A percentile compares a stretch with the other conserved stretches of the same genome.
Conservation (phyloP, 495 filamentous ascomycete genomes). For the Entonaema liquescens region DNA sequence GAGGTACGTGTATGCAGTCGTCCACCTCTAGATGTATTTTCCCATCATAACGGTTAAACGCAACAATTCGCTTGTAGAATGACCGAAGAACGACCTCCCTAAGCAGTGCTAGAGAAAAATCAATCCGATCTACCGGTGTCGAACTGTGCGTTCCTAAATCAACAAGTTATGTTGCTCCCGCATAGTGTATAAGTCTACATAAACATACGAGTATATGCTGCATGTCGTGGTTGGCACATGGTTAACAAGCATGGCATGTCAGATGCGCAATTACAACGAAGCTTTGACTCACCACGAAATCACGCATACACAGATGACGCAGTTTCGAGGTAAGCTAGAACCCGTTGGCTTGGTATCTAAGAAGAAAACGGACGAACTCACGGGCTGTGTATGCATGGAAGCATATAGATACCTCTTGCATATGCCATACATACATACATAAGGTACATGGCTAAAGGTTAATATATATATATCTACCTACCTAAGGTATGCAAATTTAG, state of each 20-base stretch:
- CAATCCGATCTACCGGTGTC: too few species aligned
- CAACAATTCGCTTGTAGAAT: neutral
- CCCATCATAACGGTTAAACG: conserved; percentile 25
- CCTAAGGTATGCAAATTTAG: neutral
- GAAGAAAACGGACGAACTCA: conserved; percentile 2
- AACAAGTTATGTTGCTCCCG: neutral
- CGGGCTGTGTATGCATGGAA: conserved; percentile 1
- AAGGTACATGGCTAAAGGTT: too few species aligned
- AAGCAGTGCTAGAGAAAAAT: too few species aligned
- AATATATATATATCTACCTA: neutral
- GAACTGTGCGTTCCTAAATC: too few species aligned
- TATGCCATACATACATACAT: too few species aligned
- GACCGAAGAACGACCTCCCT: neutral
- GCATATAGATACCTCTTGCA: neutral
- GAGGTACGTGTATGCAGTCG: conserved; percentile 21
- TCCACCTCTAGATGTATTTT: neutral
- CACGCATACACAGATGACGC: conserved; percentile 30
- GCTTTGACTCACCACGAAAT: conserved; percentile 25
- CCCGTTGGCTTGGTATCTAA: conserved; percentile 6
- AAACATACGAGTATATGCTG: conserved; percentile 2
- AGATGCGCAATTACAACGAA: conserved; percentile 11
- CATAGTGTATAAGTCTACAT: neutral
- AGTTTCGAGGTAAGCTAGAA: conserved; percentile 8
- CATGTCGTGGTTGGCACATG: conserved; percentile 8
- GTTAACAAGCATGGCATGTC: conserved; percentile 14